A percentile compares a stretch with the other conserved stretches of the same genome.
phyloP scores from a whole-genome alignment of 169 alveolate genomes.

The Plasmodium billcollinsi region DNA sequence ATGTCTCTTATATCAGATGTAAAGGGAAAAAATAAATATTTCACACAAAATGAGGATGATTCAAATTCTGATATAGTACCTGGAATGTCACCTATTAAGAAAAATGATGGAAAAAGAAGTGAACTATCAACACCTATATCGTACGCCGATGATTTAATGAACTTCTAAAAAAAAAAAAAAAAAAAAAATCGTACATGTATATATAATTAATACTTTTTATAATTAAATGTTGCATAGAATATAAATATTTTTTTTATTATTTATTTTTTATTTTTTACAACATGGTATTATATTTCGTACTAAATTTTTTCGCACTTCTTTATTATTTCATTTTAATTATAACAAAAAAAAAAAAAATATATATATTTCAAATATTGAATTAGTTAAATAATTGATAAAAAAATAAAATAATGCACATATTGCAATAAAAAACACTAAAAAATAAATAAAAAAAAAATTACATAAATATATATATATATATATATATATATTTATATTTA shows the following conservation, averaged over 20 bases:
- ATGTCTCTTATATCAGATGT: conserved; percentile 59
- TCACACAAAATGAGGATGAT: conserved; percentile 54
- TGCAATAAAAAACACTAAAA: too few relatives aligned
- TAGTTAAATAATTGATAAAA: too few relatives aligned
- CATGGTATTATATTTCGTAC: too few relatives aligned
- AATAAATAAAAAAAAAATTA: neutral
- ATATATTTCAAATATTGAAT: too few relatives aligned
- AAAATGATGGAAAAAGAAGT: conserved; percentile 22
- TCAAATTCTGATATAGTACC: conserved; percentile 66
- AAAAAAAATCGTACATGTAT: neutral
- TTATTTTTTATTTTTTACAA: too few relatives aligned
- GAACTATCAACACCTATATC: conserved; percentile 76
- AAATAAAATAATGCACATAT: too few relatives aligned
- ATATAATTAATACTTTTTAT: neutral
- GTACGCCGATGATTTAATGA: conserved; percentile 77
- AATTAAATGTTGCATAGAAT: neutral
- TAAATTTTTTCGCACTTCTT: too few relatives aligned
- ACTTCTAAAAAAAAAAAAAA: conserved; percentile 21
- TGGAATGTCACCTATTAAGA: conserved; percentile 73
- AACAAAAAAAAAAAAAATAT: too few relatives aligned
- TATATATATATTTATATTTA: neutral
- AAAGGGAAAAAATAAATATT: conserved; percentile 37
- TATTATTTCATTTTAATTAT: too few relatives aligned
- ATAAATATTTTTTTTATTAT: too few relatives aligned
- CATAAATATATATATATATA: neutral